Base-by-base conservation (phyloP, 768 basidiomycete genomes). In the Mycena indigotica region DNA sequence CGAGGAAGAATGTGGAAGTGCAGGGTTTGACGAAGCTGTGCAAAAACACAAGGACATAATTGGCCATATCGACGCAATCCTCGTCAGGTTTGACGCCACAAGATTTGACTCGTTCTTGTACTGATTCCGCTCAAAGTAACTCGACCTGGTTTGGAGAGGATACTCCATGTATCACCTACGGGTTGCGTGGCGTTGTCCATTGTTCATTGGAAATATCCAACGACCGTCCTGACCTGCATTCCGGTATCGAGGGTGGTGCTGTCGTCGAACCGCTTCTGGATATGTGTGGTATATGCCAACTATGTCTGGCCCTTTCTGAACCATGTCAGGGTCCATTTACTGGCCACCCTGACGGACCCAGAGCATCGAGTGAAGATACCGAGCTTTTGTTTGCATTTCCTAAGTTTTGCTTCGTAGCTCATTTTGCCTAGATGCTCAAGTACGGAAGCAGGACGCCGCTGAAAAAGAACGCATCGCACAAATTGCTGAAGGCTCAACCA, bases 91-190 rank as follows among this genome's bases (percentile, higher is more conserved):
- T 35, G 70, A 35, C 21, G 8, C 19, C 41, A 13, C 5, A 28
- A 15, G 50, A 16, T 23, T 16, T n/a, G 3, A 21, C n/a, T 44
- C 12, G 16, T n/a, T 41, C 21, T 19, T 49, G 13, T 50, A 19
- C 46, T 26, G 8, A 62, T 64, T 5, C 63, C 17, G 2, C 52
- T 28, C 19, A 1, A 52, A 93, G 91, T 63, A 98, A 99, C 69
- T 98, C 95, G 21, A 95, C 93, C 10, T 99, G 96, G 95, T 93
- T 98, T 62, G 89, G 89, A 13, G 93, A 97, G 65, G 85, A 89
- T 61, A 84, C 85, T 5, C 95, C 97, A 0, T 98, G 95, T 66
- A 88, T 98, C 51, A 97, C 95, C 0, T 97, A 96, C 69, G 97
- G 97, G 3, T 76, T 98, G 55, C 83, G 97, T 45, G 97, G 97